Evolutionary conservation across 1,139 yeast genomes (phyloP), one percentile per base, ranked within the genome.

Genomic region (Suhomyces bokatorum): DNA sequence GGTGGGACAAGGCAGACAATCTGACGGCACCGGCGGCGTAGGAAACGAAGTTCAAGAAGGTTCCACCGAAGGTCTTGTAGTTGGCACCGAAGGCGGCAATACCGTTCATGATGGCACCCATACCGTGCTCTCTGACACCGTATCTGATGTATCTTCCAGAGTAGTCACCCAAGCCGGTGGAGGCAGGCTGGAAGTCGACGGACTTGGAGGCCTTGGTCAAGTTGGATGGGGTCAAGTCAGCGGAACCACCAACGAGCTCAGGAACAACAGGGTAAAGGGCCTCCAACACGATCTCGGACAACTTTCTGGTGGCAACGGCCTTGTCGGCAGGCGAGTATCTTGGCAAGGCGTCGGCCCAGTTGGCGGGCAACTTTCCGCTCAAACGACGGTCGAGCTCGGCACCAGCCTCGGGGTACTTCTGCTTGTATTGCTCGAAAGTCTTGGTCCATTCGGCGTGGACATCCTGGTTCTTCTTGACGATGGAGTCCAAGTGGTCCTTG

Each of bases 91-190:
- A 95, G 42, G 97, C 97, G 55, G 95, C 80, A 62, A 93, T 87
- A 84, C 99, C 99, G 73, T 95, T 93, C 85, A 93, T 82, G 68
- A 93, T 87, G 56, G 98, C 98, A 75, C 97, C 97, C 98, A 93
- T 91, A 72, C 90, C 99, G 75, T 95, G 99, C 78, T 93, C 99
- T 75, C 99, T 88, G 55, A 93, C 97, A 83, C 99, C 99, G 70
- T 87, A 93, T 77, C 98, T 87, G 70, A 93, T 80, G 78, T 93
- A 93, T 69, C 97, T 86, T 68, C 99, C 99, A 50, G 81, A 56
- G 77, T 85, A 91, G 66, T 82, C 82, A 73, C 99, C 99, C 56
- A 89, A 77, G 43, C 83, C 83, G 54, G 91, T 75, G 49, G 82
- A 64, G 46, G 93, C 89, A 50, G 95, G 90, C 80, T 93, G 98